phyloP scores from a whole-genome alignment of 2,329 filamentous ascomycete species.

The Penicillium rolfsii region DNA sequence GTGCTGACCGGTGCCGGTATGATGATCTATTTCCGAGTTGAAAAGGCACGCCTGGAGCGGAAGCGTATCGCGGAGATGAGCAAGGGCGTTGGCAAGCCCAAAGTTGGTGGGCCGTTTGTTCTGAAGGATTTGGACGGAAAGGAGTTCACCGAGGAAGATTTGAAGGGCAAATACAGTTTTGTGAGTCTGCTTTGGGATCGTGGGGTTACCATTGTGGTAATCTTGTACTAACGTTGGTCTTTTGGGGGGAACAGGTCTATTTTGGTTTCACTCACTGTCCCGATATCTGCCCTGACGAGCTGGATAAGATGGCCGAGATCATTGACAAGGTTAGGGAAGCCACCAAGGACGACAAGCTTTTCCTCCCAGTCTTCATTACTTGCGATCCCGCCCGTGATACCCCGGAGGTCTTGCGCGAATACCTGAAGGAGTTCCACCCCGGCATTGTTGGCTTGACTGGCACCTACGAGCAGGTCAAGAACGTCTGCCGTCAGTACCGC shows the following conservation, averaged over 20 bases:
- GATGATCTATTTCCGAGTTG: constrained; percentile 87
- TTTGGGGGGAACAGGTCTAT: constrained; percentile 68
- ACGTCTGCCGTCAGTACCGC: constrained; percentile 90
- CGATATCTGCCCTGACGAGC: constrained; percentile 97
- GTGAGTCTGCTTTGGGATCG: constrained; percentile 36
- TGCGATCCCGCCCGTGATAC: constrained; percentile 93
- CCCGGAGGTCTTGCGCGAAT: constrained; percentile 79
- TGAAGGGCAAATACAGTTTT: constrained; percentile 78
- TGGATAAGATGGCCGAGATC: constrained; percentile 99
- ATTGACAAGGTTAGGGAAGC: constrained; percentile 66
- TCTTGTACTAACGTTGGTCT: constrained; percentile 7
- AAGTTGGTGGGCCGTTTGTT: constrained; percentile 86
- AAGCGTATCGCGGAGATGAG: constrained; percentile 86
- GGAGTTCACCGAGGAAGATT: constrained; percentile 73
- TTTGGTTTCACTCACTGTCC: constrained; percentile 99
- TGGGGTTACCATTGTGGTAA: too few species aligned
- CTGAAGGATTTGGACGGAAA: constrained; percentile 81
- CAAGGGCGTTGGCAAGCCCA: constrained; percentile 89
- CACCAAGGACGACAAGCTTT: constrained; percentile 45
- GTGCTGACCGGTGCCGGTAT: constrained; percentile 75
- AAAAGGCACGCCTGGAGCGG: constrained; percentile 88
- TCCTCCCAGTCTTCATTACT: constrained; percentile 87
- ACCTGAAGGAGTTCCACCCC: constrained; percentile 88
- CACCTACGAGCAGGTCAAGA: constrained; percentile 90
- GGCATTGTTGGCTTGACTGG: constrained; percentile 87